Conservation (phyloP, 1,284 basidiomycete species). For the Ustilago cynodontis region DNA sequence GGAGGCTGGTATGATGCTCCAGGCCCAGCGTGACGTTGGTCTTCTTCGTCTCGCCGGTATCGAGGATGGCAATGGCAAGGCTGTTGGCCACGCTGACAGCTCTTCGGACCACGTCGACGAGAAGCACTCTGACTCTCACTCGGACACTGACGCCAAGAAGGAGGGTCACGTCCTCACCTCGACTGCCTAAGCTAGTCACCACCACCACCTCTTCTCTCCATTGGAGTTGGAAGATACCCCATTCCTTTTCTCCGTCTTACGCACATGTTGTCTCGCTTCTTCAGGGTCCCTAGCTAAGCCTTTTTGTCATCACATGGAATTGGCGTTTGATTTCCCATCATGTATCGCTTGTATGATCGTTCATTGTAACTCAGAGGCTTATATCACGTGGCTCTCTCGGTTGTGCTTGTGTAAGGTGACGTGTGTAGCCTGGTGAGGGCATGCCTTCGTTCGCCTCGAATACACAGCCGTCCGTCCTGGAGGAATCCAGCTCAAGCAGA, state of each 20-base stretch:
- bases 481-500: no score
- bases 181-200: constrained; percentile 12
- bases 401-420: no score
- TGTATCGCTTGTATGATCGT: constrained; percentile 5
- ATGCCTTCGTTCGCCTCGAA: no score
- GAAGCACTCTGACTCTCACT: constrained; percentile 29
- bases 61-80: constrained; percentile 46
- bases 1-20: constrained; percentile 49
- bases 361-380: constrained; percentile 1
- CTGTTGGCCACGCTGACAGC: constrained; percentile 21
- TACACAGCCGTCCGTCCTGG: no score
- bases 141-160: constrained; percentile 22
- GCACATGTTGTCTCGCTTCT: background rate
- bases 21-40: constrained; percentile 53
- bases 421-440: no score
- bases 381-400: background rate
- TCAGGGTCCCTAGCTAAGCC: background rate
- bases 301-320: background rate
- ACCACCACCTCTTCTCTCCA: constrained; percentile 1
- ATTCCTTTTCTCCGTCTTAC: background rate
- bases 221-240: constrained; percentile 15
- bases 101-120: constrained; percentile 38
- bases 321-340: background rate
- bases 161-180: constrained; percentile 26
- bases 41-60: constrained; percentile 52